A percentile compares a stretch with the other conserved stretches of the same genome.
phyloP scores from a whole-genome alignment of 345 rosid genomes.

The Trapa incisa region DNA sequence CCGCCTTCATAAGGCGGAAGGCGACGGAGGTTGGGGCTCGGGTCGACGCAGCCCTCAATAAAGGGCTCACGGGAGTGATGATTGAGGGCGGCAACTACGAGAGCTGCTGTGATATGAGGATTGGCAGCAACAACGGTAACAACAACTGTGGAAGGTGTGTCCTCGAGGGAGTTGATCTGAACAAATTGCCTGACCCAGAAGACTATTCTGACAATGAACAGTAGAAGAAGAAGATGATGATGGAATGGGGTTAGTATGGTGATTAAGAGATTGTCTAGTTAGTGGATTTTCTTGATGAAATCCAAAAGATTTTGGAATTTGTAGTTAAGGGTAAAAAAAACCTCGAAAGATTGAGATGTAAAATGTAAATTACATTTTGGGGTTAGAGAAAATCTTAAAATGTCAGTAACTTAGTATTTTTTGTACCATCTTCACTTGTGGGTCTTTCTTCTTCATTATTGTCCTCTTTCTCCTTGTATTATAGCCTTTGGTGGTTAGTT shows the following conservation, averaged over 20 bases:
- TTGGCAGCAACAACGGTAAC: constrained; percentile 13
- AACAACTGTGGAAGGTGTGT: constrained; percentile 34
- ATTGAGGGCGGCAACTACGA: neutral
- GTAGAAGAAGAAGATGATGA: neutral
- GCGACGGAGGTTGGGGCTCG: constrained; percentile 90
- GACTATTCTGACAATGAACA: constrained; percentile 13
- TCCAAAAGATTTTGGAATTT: constrained; percentile 1
- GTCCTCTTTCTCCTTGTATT: neutral
- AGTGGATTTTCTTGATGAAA: neutral
- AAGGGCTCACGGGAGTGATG: neutral
- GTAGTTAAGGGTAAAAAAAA: neutral
- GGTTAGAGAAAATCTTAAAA: neutral
- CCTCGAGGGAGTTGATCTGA: constrained; percentile 68
- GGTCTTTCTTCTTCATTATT: neutral
- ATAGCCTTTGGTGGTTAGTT: neutral
- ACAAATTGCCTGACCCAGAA: constrained; percentile 90
- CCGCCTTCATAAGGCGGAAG: constrained; percentile 71
- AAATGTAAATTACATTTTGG: constrained; percentile 1
- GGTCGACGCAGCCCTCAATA: constrained; percentile 55
- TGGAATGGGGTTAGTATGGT: too few relatives aligned
- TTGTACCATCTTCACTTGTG: neutral
- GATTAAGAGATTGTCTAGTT: neutral
- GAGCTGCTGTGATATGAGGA: constrained; percentile 3
- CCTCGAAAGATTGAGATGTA: neutral
- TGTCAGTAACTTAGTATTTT: neutral